Conservation (phyloP, 129 eudicot species). For the Smallanthus sonchifolius region DNA sequence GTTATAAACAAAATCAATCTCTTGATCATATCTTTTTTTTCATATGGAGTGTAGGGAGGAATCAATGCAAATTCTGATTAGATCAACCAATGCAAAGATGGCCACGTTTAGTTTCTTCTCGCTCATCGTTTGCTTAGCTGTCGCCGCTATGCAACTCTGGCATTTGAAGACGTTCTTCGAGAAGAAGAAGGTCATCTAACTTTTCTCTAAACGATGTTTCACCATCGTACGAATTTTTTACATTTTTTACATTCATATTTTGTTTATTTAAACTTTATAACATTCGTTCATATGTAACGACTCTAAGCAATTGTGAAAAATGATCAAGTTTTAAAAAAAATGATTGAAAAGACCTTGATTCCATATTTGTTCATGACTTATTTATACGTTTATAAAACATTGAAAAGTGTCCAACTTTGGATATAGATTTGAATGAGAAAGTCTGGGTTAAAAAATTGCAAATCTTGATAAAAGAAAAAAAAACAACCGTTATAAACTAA, state of each 20-base stretch:
- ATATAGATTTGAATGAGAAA: not conserved
- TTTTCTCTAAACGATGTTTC: not conserved
- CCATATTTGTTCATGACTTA: not conserved
- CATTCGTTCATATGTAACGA: not conserved
- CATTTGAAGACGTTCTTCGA: slow-evolving; percentile 59
- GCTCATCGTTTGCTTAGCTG: slow-evolving; percentile 40
- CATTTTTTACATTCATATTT: not conserved
- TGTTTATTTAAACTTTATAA: not conserved
- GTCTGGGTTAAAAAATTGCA: not conserved
- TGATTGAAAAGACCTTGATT: not conserved
- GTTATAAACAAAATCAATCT: not conserved
- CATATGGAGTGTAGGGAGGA: slow-evolving; percentile 35
- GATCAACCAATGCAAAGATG: slow-evolving; percentile 52
- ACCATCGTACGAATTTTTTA: not conserved
- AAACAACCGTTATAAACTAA: not conserved
- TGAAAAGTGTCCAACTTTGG: not conserved
- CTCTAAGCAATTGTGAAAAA: not conserved
- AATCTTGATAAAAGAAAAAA: not conserved
- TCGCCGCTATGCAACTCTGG: slow-evolving; percentile 54
- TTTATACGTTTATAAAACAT: not conserved
- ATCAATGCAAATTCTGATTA: slow-evolving; percentile 43
- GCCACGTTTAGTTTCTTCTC: slow-evolving; percentile 52
- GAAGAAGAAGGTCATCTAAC: slow-evolving; percentile 51
- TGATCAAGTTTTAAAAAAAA: not conserved
- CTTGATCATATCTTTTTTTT: not conserved